A percentile compares a stretch with the other conserved stretches of the same genome.
phyloP scores from a whole-genome alignment of 768 basidiomycete species.

The Paxillus rubicundulus region DNA sequence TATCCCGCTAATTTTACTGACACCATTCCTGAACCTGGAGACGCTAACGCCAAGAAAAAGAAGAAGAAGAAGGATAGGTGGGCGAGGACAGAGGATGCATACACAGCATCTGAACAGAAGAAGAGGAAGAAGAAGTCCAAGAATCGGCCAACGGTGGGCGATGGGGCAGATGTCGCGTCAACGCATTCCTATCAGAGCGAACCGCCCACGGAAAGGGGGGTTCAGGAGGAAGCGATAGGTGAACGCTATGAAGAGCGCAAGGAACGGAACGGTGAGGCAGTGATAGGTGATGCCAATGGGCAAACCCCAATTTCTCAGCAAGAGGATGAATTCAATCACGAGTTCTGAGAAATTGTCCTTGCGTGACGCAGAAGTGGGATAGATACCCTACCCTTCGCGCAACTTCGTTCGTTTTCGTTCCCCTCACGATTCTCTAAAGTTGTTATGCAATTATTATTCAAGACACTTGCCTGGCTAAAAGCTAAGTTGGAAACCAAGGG shows the following conservation, averaged over 20 bases:
- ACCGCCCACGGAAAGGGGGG: conserved; percentile 44
- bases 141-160: conserved; percentile 43
- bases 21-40: conserved; percentile 39
- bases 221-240: conserved; percentile 71
- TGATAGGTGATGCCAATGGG: conserved; percentile 10
- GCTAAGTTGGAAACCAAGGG: no score
- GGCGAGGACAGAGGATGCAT: conserved; percentile 85
- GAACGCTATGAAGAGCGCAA: conserved; percentile 51
- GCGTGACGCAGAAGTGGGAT: not conserved
- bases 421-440: no score
- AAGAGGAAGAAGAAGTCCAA: conserved; percentile 68
- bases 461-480: no score
- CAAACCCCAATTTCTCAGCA: conserved; percentile 20
- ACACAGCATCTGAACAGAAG: conserved; percentile 44
- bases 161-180: conserved; percentile 27
- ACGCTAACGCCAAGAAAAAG: conserved; percentile 51
- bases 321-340: conserved; percentile 61
- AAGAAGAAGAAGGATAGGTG: conserved; percentile 83
- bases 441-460: no score
- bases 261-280: conserved; percentile 8
- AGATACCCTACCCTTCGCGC: conserved; percentile 8
- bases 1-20: conserved; percentile 87
- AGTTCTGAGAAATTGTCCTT: conserved; percentile 44
- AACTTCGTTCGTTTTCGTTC: not conserved
- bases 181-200: conserved; percentile 33